Percentiles rank a stretch among this genome's conserved stretches.
These are phyloP conservation scores for Alternaria ventricosa DNA, from an alignment of 2,329 filamentous ascomycete species.

Conservation along the genomic window DNA sequence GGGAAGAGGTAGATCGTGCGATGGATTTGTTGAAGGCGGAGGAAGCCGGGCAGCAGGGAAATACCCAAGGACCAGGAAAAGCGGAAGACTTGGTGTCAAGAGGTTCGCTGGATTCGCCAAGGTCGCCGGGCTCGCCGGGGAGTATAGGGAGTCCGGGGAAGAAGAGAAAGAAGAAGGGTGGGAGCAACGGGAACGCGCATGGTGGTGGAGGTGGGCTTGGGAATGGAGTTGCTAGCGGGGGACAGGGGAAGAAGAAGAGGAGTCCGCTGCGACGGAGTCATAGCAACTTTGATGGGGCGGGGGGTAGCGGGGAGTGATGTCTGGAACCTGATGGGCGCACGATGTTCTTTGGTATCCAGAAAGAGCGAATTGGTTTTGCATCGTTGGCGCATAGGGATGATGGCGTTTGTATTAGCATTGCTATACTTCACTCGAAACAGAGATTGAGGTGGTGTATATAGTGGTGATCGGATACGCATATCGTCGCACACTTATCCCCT, in stretches of 20 bases:
- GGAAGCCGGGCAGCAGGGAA: constrained; percentile 18
- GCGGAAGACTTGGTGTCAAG: neutral
- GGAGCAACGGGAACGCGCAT: neutral
- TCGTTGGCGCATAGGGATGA: neutral
- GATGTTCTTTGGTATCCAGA: neutral
- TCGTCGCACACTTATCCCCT: neutral
- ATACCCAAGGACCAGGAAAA: constrained; percentile 2
- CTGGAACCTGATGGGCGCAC: neutral
- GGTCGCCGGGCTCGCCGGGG: neutral
- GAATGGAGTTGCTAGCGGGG: constrained; percentile 5
- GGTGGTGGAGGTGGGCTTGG: neutral
- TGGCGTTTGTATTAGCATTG: neutral
- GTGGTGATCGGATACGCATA: neutral
- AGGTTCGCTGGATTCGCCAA: neutral
- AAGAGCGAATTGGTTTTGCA: neutral
- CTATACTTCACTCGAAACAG: neutral
- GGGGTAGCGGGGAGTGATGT: neutral
- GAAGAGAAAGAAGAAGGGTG: neutral
- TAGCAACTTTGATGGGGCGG: constrained; percentile 34
- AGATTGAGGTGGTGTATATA: neutral
- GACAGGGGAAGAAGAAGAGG: constrained; percentile 29
- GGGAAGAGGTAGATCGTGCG: constrained; percentile 47
- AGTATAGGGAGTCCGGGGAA: neutral
- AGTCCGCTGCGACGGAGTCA: constrained; percentile 41
- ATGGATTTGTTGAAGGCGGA: constrained; percentile 42